phyloP scores from a whole-genome alignment of 345 rosid genomes.

The Triadica sebifera region DNA sequence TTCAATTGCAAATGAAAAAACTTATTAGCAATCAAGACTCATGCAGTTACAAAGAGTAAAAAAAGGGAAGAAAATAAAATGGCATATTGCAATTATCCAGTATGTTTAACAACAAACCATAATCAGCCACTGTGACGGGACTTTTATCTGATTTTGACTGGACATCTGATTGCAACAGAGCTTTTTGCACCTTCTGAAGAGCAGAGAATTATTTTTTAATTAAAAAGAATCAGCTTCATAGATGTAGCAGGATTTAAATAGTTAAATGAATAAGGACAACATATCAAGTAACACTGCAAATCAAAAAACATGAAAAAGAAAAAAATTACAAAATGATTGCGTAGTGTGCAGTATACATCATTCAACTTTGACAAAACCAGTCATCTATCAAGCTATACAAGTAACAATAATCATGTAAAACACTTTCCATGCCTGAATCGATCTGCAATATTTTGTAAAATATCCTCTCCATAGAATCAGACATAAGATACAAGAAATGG shows the following conservation, averaged over 20 bases:
- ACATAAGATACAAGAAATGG: not conserved
- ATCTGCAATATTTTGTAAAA: not conserved
- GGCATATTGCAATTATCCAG: not conserved
- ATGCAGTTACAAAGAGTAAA: not conserved
- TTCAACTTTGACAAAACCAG: not conserved
- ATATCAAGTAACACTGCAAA: not conserved
- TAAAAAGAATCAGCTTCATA: constrained; percentile 16
- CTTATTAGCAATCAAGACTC: not conserved
- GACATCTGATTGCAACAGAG: constrained; percentile 78
- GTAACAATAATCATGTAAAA: not conserved
- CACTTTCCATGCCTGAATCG: not conserved
- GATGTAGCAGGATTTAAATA: not conserved
- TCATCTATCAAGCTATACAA: not conserved
- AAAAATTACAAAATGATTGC: not conserved
- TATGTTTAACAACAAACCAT: constrained; percentile 50
- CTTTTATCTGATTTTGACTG: constrained; percentile 83
- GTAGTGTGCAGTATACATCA: not conserved
- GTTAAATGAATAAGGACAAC: not conserved
- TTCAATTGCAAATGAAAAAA: not conserved
- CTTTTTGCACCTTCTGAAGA: constrained; percentile 82
- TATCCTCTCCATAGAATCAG: not conserved
- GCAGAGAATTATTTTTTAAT: constrained; percentile 2
- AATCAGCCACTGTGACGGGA: constrained; percentile 98
- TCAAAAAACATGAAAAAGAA: not conserved
- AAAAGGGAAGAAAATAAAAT: not conserved